Percentiles rank a stretch among this genome's conserved stretches.
Evolutionary conservation across 2,329 filamentous ascomycete genomes (phyloP).

Genomic region (Aaosphaeria arxii): DNA sequence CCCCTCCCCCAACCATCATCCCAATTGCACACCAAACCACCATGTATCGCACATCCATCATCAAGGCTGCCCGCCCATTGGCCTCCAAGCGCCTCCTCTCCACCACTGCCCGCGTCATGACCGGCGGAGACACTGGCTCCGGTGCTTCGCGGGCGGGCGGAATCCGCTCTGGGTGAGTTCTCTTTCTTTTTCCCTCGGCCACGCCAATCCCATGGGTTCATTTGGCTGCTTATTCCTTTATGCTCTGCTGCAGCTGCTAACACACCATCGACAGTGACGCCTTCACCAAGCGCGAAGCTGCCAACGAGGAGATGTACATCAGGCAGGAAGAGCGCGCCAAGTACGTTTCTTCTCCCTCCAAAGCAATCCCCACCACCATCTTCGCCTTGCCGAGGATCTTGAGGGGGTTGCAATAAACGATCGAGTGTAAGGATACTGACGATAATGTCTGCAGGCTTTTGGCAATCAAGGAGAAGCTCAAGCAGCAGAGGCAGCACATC

Average conservation of each 20-base stretch:
- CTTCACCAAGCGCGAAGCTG: conserved; percentile 89
- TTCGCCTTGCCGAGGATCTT: not conserved
- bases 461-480: conserved; percentile 66
- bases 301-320: conserved; percentile 81
- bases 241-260: not conserved
- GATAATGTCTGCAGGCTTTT: conserved; percentile 51
- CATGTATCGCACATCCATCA: conserved; percentile 39
- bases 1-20: conserved; percentile 5
- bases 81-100: conserved; percentile 42
- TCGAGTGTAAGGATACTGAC: not conserved
- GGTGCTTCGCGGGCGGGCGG: conserved; percentile 42
- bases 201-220: no score
- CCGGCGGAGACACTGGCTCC: conserved; percentile 46
- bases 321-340: conserved; percentile 86
- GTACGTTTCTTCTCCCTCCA: conserved; percentile 36
- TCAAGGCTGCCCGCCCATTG: conserved; percentile 39
- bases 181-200: not conserved
- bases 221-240: not conserved
- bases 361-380: not conserved
- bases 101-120: conserved; percentile 41
- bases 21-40: conserved; percentile 7
- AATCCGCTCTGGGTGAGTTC: conserved; percentile 31
- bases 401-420: not conserved
- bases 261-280: conserved; percentile 62
- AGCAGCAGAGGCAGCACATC: conserved; percentile 77